These are phyloP conservation scores for Sporisorium graminicola DNA, from an alignment of 1,284 basidiomycete genomes.

Conservation along the genomic window DNA sequence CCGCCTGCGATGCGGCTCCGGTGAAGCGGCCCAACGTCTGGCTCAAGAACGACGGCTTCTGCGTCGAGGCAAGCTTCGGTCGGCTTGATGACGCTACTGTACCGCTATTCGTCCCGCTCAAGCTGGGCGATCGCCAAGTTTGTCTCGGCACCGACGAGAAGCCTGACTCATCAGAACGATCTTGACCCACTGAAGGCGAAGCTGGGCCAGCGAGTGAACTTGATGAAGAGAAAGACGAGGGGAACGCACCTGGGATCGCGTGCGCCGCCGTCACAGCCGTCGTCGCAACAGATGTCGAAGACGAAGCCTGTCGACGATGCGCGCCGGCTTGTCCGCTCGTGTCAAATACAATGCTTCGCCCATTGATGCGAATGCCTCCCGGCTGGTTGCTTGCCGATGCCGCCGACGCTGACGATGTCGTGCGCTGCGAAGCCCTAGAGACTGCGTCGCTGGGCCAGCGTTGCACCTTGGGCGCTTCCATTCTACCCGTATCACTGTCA, in stretches of 20 bases:
- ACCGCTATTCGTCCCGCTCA: background rate
- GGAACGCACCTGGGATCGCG: conserved; percentile 46
- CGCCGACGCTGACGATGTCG: conserved; percentile 20
- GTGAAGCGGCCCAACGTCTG: conserved; percentile 51
- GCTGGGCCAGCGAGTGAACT: conserved; percentile 27
- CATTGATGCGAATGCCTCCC: conserved; percentile 45
- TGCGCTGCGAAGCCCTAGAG: conserved; percentile 19
- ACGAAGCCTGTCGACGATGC: conserved; percentile 33
- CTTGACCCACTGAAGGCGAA: conserved; percentile 9
- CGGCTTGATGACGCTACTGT: conserved; percentile 4
- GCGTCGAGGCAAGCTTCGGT: conserved; percentile 8
- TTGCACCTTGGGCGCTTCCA: conserved; percentile 29
- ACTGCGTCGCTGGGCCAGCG: conserved; percentile 36
- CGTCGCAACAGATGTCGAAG: conserved; percentile 22
- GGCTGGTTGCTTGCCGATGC: conserved; percentile 18
- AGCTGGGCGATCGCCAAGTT: conserved; percentile 18
- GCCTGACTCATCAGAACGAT: conserved; percentile 8
- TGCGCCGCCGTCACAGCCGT: conserved; percentile 37
- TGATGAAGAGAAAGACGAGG: conserved; percentile 33
- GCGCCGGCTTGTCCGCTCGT: background rate
- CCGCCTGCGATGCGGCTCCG: conserved; percentile 25
- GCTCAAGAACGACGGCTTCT: conserved; percentile 44
- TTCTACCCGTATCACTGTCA: background rate
- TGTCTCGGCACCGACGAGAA: background rate
- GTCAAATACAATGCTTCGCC: conserved; percentile 45